These are phyloP conservation scores for Xylariomycetidae sp. DNA, from an alignment of 2,329 filamentous ascomycete genomes.

Conservation along the genomic window DNA sequence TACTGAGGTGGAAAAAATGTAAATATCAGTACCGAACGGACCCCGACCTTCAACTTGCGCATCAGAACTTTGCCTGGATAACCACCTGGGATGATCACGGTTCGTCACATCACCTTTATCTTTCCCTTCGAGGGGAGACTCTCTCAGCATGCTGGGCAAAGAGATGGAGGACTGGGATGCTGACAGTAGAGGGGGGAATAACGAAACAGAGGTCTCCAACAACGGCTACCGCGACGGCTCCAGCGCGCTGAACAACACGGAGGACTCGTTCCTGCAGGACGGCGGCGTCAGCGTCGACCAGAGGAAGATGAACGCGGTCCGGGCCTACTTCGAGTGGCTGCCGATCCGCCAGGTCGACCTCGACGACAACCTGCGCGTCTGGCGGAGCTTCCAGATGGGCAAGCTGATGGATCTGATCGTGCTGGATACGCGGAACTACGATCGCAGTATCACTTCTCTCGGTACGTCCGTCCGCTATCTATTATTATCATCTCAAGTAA, in stretches of 20 bases:
- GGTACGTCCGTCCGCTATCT: no score
- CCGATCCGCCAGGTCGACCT: slow-evolving; percentile 55
- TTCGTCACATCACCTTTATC: slow-evolving; percentile 5
- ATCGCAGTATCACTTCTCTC: not conserved
- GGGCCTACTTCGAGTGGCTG: slow-evolving; percentile 65
- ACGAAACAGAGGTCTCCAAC: slow-evolving; percentile 53
- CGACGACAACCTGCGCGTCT: slow-evolving; percentile 65
- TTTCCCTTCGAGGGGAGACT: no score
- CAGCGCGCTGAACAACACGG: slow-evolving; percentile 59
- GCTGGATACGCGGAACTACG: slow-evolving; percentile 61
- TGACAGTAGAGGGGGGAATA: no score
- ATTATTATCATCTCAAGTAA: no score
- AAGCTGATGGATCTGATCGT: slow-evolving; percentile 61
- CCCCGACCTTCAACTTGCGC: slow-evolving; percentile 34
- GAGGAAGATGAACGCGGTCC: slow-evolving; percentile 68
- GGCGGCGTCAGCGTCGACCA: slow-evolving; percentile 63
- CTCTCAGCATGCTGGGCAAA: no score
- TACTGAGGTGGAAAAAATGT: no score
- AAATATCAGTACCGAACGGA: slow-evolving; percentile 40
- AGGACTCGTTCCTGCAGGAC: slow-evolving; percentile 57
- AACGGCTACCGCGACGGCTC: slow-evolving; percentile 63
- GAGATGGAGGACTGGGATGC: no score
- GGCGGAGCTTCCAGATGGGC: slow-evolving; percentile 63
- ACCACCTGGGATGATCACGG: slow-evolving; percentile 41
- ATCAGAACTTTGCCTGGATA: slow-evolving; percentile 40